Conservation (phyloP, 495 filamentous ascomycete species). For the Aspergillus baeticus region DNA sequence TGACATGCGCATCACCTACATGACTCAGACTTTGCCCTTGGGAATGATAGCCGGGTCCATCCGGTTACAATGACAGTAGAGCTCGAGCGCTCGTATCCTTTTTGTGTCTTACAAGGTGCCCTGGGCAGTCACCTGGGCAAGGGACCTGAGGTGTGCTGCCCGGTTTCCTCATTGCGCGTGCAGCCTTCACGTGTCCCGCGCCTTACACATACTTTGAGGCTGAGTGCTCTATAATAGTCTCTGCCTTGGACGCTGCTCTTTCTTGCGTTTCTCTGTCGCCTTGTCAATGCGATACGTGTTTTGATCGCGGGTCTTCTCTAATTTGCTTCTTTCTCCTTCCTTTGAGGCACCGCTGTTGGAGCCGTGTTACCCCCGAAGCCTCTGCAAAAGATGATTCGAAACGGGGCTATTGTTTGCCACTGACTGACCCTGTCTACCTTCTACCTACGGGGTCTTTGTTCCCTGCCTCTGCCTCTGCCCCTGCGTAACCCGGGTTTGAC, state of each 20-base stretch:
- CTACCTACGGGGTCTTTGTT: constrained; percentile 5
- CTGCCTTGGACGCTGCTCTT: background rate
- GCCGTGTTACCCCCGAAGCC: constrained; percentile 3
- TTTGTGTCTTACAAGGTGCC: constrained; percentile 4
- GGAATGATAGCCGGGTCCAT: background rate
- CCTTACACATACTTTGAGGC: constrained; percentile 16
- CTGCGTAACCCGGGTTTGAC: background rate
- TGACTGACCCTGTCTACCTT: too few species aligned
- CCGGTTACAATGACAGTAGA: constrained; percentile 5
- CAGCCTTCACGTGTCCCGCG: constrained; percentile 21
- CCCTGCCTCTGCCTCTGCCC: background rate
- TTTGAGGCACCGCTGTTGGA: background rate
- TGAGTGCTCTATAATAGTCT: constrained; percentile 14
- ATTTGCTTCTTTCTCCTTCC: background rate
- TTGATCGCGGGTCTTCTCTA: background rate
- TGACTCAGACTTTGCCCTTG: background rate
- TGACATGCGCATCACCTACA: background rate
- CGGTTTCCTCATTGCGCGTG: constrained; percentile 16
- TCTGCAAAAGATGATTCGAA: constrained; percentile 10
- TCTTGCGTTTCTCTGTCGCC: background rate
- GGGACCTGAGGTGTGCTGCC: background rate
- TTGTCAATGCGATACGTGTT: constrained; percentile 1
- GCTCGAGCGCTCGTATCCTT: background rate
- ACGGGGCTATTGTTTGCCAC: constrained; percentile 1
- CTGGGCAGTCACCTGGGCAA: constrained; percentile 8